Conservation (phyloP, 2,329 filamentous ascomycete genomes). For the Fusarium chuoi region DNA sequence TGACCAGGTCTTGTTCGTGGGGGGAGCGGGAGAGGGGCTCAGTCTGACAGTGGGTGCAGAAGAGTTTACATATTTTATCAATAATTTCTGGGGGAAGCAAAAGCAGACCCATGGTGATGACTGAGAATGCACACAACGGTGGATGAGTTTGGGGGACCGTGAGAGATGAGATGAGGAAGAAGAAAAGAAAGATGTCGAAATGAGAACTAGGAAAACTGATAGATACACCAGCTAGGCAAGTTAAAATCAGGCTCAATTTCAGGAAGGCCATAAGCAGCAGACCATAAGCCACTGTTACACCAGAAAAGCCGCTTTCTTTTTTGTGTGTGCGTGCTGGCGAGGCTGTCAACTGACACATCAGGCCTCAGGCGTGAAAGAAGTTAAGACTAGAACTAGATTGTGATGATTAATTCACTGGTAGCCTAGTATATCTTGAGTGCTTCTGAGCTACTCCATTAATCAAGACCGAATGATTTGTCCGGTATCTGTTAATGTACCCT, state of each 20-base stretch:
- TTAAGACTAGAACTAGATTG: too few relatives aligned
- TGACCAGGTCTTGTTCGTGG: accelerated
- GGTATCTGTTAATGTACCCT: accelerated
- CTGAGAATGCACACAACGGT: accelerated
- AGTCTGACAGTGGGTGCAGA: background rate
- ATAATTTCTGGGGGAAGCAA: background rate
- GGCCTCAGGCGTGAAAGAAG: too few relatives aligned
- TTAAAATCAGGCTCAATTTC: background rate
- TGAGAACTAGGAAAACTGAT: background rate
- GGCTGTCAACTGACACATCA: background rate
- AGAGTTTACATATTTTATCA: accelerated
- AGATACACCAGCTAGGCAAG: background rate
- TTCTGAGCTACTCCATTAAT: too few relatives aligned
- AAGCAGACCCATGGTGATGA: background rate
- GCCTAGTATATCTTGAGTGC: too few relatives aligned
- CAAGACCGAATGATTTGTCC: too few relatives aligned
- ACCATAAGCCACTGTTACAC: background rate
- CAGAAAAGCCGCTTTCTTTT: background rate
- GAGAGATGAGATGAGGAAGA: background rate
- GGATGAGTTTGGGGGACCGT: background rate
- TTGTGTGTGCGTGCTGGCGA: too few relatives aligned
- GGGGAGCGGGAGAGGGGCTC: background rate
- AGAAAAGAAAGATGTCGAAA: background rate
- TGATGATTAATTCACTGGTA: too few relatives aligned
- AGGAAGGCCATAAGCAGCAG: background rate